Conservation (phyloP, 1,284 basidiomycete genomes). For the Phellinidium pouzarii region DNA sequence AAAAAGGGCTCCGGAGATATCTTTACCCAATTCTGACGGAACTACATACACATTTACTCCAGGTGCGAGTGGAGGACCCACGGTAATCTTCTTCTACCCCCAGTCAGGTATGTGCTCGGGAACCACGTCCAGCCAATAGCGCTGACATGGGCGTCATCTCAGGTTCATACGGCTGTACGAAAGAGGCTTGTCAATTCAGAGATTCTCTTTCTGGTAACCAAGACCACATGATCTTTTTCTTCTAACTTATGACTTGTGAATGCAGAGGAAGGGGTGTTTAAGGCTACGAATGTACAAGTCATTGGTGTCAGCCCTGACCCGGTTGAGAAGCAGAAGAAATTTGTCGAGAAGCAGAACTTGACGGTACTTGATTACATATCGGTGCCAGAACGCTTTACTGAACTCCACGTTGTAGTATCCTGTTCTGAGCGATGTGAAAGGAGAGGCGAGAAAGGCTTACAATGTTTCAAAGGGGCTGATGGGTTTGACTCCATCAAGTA, state of each 20-base stretch:
- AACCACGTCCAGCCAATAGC: not conserved
- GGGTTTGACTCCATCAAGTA: conserved; percentile 45
- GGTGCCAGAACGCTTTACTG: not conserved
- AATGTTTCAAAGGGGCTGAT: conserved; percentile 56
- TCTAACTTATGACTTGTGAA: conserved; percentile 5
- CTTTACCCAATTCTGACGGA: conserved; percentile 43
- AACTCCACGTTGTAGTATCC: conserved; percentile 45
- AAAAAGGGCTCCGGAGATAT: conserved; percentile 45
- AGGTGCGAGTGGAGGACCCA: conserved; percentile 40
- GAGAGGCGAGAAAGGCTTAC: conserved; percentile 57
- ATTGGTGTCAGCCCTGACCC: conserved; percentile 68
- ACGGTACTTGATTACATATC: conserved; percentile 34
- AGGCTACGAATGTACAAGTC: conserved; percentile 53
- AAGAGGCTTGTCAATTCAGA: conserved; percentile 72
- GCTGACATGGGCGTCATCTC: conserved; percentile 2
- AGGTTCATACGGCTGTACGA: conserved; percentile 73
- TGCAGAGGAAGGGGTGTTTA: conserved; percentile 61
- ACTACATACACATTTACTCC: conserved; percentile 43
- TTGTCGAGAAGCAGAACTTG: conserved; percentile 66
- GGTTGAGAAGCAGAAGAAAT: conserved; percentile 63
- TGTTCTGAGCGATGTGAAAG: conserved; percentile 62
- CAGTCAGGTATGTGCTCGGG: conserved; percentile 41
- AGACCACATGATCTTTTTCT: not conserved
- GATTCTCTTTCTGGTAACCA: conserved; percentile 59
- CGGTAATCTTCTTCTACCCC: conserved; percentile 72